These are phyloP conservation scores for Lyophyllum shimeji DNA, from an alignment of 768 basidiomycete genomes.

Conservation along the genomic window DNA sequence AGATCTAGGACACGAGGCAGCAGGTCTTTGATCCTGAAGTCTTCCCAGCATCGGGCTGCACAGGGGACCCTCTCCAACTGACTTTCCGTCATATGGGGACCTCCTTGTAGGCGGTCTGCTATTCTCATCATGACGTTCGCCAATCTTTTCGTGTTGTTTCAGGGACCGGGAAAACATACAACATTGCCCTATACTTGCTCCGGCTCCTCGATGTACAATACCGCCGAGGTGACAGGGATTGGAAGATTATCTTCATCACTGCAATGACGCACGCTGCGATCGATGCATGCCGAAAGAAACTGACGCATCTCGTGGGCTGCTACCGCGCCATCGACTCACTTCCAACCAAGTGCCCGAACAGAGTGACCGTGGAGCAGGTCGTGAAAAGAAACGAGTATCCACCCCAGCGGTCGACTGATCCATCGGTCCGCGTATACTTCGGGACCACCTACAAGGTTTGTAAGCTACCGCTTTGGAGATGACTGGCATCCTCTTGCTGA, in stretches of 20 bases:
- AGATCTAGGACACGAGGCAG: constrained; percentile 31
- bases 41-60: constrained; percentile 46
- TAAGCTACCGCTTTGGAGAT: background rate
- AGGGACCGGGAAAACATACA: constrained; percentile 57
- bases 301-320: constrained; percentile 33
- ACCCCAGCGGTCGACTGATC: constrained; percentile 27
- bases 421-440: constrained; percentile 37
- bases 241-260: constrained; percentile 45
- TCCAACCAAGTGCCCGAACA: constrained; percentile 41
- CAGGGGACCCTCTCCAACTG: constrained; percentile 42
- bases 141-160: background rate
- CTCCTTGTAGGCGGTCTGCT: constrained; percentile 35
- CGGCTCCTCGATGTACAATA: constrained; percentile 44
- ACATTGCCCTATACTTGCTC: constrained; percentile 44
- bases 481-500: background rate
- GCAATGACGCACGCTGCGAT: constrained; percentile 56
- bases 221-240: constrained; percentile 25
- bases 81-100: constrained; percentile 50
- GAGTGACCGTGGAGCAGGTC: constrained; percentile 42
- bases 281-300: constrained; percentile 44
- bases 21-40: constrained; percentile 41
- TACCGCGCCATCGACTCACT: constrained; percentile 36
- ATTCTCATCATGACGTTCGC: background rate
- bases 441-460: constrained; percentile 50
- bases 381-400: constrained; percentile 39